Conservation (phyloP, 2,329 filamentous ascomycete species). For the Diatrype stigma region DNA sequence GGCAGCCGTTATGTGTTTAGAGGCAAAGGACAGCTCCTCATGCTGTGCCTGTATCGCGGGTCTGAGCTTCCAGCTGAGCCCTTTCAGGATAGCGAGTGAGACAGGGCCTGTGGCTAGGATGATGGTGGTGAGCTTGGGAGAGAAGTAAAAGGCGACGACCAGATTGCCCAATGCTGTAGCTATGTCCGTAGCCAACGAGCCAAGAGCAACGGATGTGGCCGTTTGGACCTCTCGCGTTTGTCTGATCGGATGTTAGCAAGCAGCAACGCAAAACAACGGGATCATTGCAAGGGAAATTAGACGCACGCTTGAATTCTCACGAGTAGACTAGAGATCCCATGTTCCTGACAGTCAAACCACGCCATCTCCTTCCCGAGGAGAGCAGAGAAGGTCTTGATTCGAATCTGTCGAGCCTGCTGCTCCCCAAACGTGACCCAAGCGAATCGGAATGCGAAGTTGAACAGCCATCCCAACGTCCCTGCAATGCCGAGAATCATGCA, state of each 20-base stretch:
- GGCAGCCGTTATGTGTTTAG: slow-evolving; percentile 67
- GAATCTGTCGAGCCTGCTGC: slow-evolving; percentile 64
- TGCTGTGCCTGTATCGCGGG: slow-evolving; percentile 67
- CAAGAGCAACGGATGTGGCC: slow-evolving; percentile 75
- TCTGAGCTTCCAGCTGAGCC: slow-evolving; percentile 59
- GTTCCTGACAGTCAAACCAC: slow-evolving; percentile 75
- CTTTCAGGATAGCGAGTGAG: slow-evolving; percentile 54
- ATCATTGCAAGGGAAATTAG: slow-evolving; percentile 10
- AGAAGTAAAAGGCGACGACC: slow-evolving; percentile 69
- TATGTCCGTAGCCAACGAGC: slow-evolving; percentile 60
- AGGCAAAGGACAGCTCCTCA: slow-evolving; percentile 60
- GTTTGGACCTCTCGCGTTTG: slow-evolving; percentile 79
- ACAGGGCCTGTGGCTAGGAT: slow-evolving; percentile 71
- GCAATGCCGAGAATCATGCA: slow-evolving; percentile 60
- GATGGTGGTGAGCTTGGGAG: slow-evolving; percentile 80
- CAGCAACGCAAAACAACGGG: not conserved
- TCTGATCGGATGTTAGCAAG: slow-evolving; percentile 40
- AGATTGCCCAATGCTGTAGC: slow-evolving; percentile 64
- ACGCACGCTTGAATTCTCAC: slow-evolving; percentile 69
- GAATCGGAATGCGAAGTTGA: slow-evolving; percentile 62
- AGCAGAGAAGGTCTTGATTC: slow-evolving; percentile 60
- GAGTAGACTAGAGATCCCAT: slow-evolving; percentile 69
- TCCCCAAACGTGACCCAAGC: slow-evolving; percentile 79
- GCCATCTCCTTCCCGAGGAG: slow-evolving; percentile 69
- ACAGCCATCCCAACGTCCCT: slow-evolving; percentile 61